Evolutionary conservation across 2,329 filamentous ascomycete species (phyloP), one percentile per base, ranked within the genome.

Genomic region (Dendrostoma leiphaemia): DNA sequence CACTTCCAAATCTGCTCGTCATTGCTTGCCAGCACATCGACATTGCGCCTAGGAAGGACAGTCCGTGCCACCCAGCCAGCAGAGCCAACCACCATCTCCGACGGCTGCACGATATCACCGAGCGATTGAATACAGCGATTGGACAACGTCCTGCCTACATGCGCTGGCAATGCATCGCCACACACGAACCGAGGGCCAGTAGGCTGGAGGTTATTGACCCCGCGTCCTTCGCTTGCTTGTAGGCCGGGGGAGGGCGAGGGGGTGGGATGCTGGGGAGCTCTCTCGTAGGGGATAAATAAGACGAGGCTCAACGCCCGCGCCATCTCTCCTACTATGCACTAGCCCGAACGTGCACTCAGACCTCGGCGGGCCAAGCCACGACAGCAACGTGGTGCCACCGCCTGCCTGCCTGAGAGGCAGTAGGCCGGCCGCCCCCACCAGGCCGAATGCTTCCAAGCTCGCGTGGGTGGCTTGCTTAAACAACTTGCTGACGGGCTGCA

Each of bases 141-240:
- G 43, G 53, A 19, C 29, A 40, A 28, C 31, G 28, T 21, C 51
- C 21, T 12, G 34, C 13, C 23, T 43, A 28, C 34, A 53, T 56
- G 54, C 54, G 54, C 49, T 56, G 54, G 54, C 54, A 53, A 44
- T 51, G 44, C 54, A 46, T 48, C 45, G 31, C 26, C 23, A 38
- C n/a, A 12, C 37, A 34, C 31, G 28, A 21, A 52, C 31, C 19
- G 51, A 28, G 29, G 23, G n/a, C 44, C 53, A 56, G 29, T 48
- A 35, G 37, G 45, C 47, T 13, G n/a, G n/a, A n/a, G n/a, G n/a
- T n/a, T n/a, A n/a, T n/a, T n/a, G n/a, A n/a, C 17, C 35, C 31
- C 24, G 23, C 32, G 37, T 37, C n/a, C 26, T 17, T 26, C 19
- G 7, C 38, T 23, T 15, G n/a, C 2, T 15, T 19, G 4, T 45